Evolutionary conservation across 2,329 filamentous ascomycete species (phyloP).

Genomic region (Pestalotiopsis fici): DNA sequence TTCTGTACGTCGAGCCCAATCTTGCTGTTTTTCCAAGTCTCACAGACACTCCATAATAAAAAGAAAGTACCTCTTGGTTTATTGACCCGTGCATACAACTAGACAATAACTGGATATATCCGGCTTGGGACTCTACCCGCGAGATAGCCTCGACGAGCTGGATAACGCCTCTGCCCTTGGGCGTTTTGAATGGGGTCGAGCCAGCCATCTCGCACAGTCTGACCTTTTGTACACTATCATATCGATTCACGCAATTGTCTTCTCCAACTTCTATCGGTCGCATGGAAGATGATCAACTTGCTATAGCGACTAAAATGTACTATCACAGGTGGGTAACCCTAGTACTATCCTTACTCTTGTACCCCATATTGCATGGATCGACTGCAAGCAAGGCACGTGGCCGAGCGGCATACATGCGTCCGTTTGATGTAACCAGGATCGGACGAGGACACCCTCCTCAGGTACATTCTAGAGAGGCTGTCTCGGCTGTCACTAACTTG

Average conservation of each 20-base stretch:
- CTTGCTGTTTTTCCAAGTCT: not conserved
- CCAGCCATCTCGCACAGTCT: slow-evolving; percentile 17
- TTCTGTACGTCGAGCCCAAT: slow-evolving; percentile 27
- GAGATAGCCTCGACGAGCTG: slow-evolving; percentile 13
- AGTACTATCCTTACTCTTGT: not conserved
- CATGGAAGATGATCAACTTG: slow-evolving; percentile 8
- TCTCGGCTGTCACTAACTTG: not conserved
- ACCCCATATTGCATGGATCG: not conserved
- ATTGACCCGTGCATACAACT: not conserved
- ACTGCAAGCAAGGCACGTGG: not conserved
- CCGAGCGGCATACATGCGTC: slow-evolving; percentile 23
- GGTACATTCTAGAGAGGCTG: not conserved
- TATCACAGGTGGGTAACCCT: not conserved
- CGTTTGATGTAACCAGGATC: not conserved
- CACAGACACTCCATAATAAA: not conserved
- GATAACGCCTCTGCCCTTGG: slow-evolving; percentile 12
- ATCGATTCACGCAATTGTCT: slow-evolving; percentile 16
- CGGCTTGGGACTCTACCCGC: slow-evolving; percentile 11
- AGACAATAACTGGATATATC: slow-evolving; percentile 7
- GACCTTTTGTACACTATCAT: slow-evolving; percentile 19
- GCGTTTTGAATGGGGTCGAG: slow-evolving; percentile 13
- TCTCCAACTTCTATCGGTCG: not conserved
- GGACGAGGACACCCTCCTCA: not conserved
- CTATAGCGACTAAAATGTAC: not conserved
- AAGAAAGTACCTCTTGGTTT: not conserved